Base-by-base conservation (phyloP, 306 rosid species). In the Fagus sylvatica region DNA sequence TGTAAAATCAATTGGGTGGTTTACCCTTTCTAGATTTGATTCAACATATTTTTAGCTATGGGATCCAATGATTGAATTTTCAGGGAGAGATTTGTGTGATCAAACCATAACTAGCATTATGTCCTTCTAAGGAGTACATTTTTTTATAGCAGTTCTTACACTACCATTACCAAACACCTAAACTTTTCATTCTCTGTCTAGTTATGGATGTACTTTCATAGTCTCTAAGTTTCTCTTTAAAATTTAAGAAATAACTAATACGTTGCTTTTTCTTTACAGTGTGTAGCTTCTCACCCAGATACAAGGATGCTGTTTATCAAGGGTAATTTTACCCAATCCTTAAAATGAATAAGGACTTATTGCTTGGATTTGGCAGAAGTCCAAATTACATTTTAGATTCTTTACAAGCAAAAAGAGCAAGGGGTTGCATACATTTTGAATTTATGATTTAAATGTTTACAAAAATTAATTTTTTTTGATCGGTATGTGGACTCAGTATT, bases 251-350 rank as follows among this genome's bases (percentile, higher is more conserved):
- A 11, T 17, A 15, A n/a, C 48, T 17, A 48, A 65, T 37, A 7
- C n/a, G n/a, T 65, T 65, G 71, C 51, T 71, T 66, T 71, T 68
- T 12, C 64, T 78, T 66, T 28, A 39, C 87, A 87, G 90, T 75
- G 76, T 76, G 61, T 87, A 30, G 88, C 88, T 77, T 30, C 85
- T 76, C 81, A 87, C 54, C 85, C 76, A 39, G 76, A 84, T 8
- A 87, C 85, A 54, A 82, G 75, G 75, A 62, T 39, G 73, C 76
- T 22, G 55, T 84, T 87, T 69, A 15, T 87, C 53, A 70, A 49
- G 36, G 88, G 90, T 87, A 82, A 78, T 3, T 73, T 41, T 39
- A 17, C 3, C 32, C 71, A 65, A 65, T 65, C 49, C 71, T 40
- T 17, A 39, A 37, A 65, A 62, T 15, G 34, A 34, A 33, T 12